Conservation (phyloP, 352 stramenopile genomes). For the Phytophthora multivora region DNA sequence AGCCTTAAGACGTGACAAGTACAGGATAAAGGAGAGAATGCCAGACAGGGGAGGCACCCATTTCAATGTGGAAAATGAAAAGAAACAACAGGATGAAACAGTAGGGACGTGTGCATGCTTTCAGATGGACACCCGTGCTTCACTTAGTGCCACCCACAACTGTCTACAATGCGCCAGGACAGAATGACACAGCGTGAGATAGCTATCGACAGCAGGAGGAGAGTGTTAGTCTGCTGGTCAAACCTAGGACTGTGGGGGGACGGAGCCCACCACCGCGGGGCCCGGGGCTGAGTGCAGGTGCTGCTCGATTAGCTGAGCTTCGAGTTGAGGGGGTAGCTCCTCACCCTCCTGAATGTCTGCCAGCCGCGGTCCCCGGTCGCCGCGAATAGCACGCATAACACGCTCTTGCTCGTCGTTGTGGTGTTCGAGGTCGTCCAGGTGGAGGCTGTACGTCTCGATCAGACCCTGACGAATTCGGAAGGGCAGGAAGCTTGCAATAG, state of each 20-base stretch:
- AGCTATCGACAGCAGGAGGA: too few species aligned
- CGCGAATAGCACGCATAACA: conserved; percentile 79
- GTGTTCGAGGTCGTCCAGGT: conserved; percentile 86
- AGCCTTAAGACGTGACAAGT: conserved; percentile 39
- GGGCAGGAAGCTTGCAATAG: conserved; percentile 77
- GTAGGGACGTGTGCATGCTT: conserved; percentile 19
- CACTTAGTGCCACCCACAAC: conserved; percentile 20
- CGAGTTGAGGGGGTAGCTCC: conserved; percentile 36
- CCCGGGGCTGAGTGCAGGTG: conserved; percentile 31
- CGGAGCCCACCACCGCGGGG: conserved; percentile 25
- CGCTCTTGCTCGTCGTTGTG: conserved; percentile 84
- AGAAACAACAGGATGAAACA: conserved; percentile 33
- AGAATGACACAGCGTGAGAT: neutral
- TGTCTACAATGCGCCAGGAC: conserved; percentile 20
- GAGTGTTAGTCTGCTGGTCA: neutral
- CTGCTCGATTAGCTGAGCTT: conserved; percentile 43
- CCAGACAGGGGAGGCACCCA: conserved; percentile 7
- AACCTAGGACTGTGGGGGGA: conserved; percentile 18
- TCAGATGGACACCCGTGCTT: conserved; percentile 23
- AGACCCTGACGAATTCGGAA: conserved; percentile 87
- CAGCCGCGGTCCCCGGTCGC: conserved; percentile 45
- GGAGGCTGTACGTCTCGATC: conserved; percentile 90
- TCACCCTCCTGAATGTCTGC: conserved; percentile 34
- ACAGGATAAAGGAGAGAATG: conserved; percentile 1
- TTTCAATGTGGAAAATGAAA: conserved; percentile 29